Evolutionary conservation across 106 monocot species (phyloP), one percentile per base, ranked within the genome.

Genomic region (Apostasia ramifera): DNA sequence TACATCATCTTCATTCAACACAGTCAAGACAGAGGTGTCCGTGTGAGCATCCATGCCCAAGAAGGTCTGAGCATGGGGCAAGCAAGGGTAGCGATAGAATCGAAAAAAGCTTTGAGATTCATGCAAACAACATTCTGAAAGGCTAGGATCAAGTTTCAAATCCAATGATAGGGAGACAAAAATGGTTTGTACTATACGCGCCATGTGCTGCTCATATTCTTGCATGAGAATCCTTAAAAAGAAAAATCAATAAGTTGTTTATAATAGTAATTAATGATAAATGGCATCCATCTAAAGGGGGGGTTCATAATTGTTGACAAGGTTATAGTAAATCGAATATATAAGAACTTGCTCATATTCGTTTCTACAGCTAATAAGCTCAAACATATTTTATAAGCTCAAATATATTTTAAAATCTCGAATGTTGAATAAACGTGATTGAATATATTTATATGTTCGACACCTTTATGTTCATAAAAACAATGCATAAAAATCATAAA

Each of bases 1-100:
- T 44, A 88, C 85, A 10, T 71, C 65, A 65, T 81, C 88, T 40
- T 85, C 65, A 69, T 74, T 73, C 57, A 92, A 15, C 37, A 84
- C 58, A 2, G 85, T 76, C 37, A 88, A 40, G 3, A 85, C 71
- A 1, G 88, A 88, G 79, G 85, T 88, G 67, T 92, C 92, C 1
- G 85, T 92, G 66, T 92, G 92, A 7, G 92, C 62, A 14, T 68
- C 78, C 83, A 92, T 80, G 38, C 88, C 92, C 2, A 83, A 46
- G 57, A 65, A 70, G 53, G 15, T 57, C 49, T 47, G 42, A 12
- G 62, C 1, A 0, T 71, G 42, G 2, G 83, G 72, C 66, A 83
- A 83, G 38, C 50, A 53, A 2, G 80, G 88, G 64, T 92, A 92
- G 12, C 92, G 82, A 71, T 91, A 87, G 8, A 75, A 70, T 43